Base-by-base conservation (phyloP, 2,329 filamentous ascomycete genomes). In the Curvularia spicifera region DNA sequence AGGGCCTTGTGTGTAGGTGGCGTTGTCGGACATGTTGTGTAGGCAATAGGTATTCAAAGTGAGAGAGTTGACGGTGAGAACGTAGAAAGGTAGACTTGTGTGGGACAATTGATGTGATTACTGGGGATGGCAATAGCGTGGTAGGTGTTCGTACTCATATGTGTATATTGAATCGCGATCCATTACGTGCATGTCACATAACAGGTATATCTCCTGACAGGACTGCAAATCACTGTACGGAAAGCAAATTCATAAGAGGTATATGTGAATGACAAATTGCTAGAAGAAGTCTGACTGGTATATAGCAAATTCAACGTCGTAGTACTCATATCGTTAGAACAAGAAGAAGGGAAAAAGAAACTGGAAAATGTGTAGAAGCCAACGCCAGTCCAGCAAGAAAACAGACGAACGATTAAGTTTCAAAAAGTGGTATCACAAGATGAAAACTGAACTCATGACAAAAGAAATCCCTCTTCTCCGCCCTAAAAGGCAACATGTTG, bases 371-470 rank as follows among this genome's bases (percentile, higher is more conserved):
- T 10, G 13, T 3, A 22, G 7, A 12, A n/a, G n/a, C 9, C 26
- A 31, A 51, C 9, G 28, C 37, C 39, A 42, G 18, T 15, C 37
- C 8, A 31, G 31, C 28, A 18, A 39, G 26, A 33, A 43, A 28
- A 8, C 6, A 15, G 6, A 4, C 12, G 28, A 26, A 9, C 4
- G n/a, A 24, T 13, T 28, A 20, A 18, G 50, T 3, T 20, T 13
- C 33, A 13, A 22, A 39, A 39, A 31, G 26, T 52, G 55, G 43
- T 48, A 51, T 54, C 58, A 31, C 9, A 40, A 48, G 47, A 53
- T n/a, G 37, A 28, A 40, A 28, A 39, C 15, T 29, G 26, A 15
- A 15, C 24, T 1, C 20, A 29, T 15, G 9, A 45, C 6, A 33
- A 29, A 24, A 8, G 2, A n/a, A 26, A 60, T 20, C 33, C 5